Evolutionary conservation across 768 basidiomycete species (phyloP), one percentile per base, ranked within the genome.

Genomic region (Auricularia sp.): DNA sequence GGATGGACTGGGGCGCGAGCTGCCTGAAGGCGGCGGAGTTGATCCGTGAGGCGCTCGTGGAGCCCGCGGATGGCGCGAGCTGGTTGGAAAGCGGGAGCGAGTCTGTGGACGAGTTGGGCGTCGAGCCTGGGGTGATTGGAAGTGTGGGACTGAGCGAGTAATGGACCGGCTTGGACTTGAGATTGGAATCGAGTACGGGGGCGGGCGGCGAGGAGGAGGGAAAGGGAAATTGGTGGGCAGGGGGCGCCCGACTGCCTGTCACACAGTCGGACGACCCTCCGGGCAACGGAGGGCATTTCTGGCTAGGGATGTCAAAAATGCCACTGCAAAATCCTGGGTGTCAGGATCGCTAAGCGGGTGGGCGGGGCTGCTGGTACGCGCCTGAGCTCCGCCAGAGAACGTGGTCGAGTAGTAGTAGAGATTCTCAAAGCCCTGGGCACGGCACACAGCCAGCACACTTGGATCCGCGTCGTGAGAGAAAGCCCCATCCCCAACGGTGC

Each of bases 401-500:
- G 91, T 87, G 79, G 91, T 90, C 72, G 90, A 92, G 74, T 93
- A 93, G 70, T 93, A 93, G 79, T 92, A 91, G 80, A 90, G 85
- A 73, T 90, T 82, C 72, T 86, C 81, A 61, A 78, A 84, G 82
- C 90, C 91, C 73, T 91, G 84, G 70, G 90, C 79, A 67, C 88
- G 88, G 84, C 88, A 91, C 70, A 92, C 87, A 67, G 91, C 91
- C 77, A 92, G 84, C 73, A 92, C 87, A 77, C 80, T 89, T 69
- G 88, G 84, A 78, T 84, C 81, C 77, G 73, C 86, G 84, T 84
- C 83, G 78, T 82, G 81, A 79, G 80, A 78, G 76, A 80, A 81
- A 85, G 91, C 91, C 91, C 91, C 91, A 92, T 93, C 91, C 79
- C 91, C 91, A 93, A 93, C 91, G 91, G 87, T 83, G 80, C 86